A percentile compares a stretch with the other conserved stretches of the same genome.
These are phyloP conservation scores for Sporisorium exsertum DNA, from an alignment of 1,284 basidiomycete species.

Conservation along the genomic window DNA sequence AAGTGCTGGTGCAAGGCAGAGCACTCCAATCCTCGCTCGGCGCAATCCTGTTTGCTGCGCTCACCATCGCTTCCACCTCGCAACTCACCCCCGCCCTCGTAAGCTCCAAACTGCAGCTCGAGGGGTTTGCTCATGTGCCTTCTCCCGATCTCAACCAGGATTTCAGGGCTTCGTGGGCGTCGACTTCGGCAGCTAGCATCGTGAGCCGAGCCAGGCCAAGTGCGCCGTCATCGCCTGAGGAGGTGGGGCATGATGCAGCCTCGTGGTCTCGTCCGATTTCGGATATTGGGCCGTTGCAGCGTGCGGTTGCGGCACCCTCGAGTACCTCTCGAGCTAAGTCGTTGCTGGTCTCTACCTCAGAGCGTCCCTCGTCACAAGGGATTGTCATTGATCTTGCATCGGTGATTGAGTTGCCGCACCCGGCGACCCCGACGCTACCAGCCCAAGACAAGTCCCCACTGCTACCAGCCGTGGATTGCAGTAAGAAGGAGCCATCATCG, in stretches of 20 bases:
- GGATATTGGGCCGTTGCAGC: constrained; percentile 1
- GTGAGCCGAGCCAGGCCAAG: constrained; percentile 12
- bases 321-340: constrained; percentile 2
- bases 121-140: constrained; percentile 15
- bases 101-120: constrained; percentile 24
- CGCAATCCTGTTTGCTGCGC: constrained; percentile 9
- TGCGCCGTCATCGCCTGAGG: constrained; percentile 20
- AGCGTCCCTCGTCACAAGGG: background rate
- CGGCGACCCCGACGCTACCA: background rate
- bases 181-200: background rate
- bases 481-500: background rate
- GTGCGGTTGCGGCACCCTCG: background rate
- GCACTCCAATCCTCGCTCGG: constrained; percentile 20
- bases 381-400: constrained; percentile 27
- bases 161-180: constrained; percentile 23
- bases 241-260: constrained; percentile 4
- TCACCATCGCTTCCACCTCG: constrained; percentile 12
- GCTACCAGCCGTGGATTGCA: background rate
- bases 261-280: constrained; percentile 13
- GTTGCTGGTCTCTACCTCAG: background rate
- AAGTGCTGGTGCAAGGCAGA: constrained; percentile 16
- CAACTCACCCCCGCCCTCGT: constrained; percentile 27
- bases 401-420: background rate
- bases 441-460: background rate
- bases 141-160: constrained; percentile 14